A percentile compares a stretch with the other conserved stretches of the same genome.
Evolutionary conservation across 2,329 filamentous ascomycete species (phyloP).

Genomic region (Paracoccidioides brasiliensis): DNA sequence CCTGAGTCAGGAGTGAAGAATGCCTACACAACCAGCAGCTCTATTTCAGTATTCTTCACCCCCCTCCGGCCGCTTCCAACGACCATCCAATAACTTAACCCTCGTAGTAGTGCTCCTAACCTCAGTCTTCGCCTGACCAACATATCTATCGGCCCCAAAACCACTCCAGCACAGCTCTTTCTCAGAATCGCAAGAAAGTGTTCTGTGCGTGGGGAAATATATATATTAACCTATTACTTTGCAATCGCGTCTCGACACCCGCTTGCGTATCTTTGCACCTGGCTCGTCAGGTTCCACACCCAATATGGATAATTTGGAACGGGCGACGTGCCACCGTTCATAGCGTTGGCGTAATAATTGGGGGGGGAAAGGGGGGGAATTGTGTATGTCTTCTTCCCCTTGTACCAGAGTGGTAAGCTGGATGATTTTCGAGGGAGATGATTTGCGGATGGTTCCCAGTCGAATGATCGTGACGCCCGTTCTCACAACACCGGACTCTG

Average conservation of each 20-base stretch:
- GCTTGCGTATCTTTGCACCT: conserved; percentile 16
- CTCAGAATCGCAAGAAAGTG: not conserved
- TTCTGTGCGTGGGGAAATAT: not conserved
- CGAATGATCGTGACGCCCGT: too few species aligned
- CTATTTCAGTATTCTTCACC: not conserved
- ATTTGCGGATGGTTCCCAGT: too few species aligned
- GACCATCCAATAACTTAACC: not conserved
- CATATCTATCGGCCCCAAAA: conserved; percentile 14
- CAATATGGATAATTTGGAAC: conserved; percentile 15
- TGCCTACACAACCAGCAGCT: not conserved
- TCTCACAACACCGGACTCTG: too few species aligned
- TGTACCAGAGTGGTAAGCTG: not conserved
- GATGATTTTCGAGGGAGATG: not conserved
- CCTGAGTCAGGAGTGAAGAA: not conserved
- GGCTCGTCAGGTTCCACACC: conserved; percentile 13
- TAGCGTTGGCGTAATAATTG: conserved; percentile 15
- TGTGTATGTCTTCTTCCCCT: too few species aligned
- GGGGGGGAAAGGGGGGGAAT: too few species aligned
- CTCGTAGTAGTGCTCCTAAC: not conserved
- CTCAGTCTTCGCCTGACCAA: conserved; percentile 9
- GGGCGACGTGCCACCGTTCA: conserved; percentile 15
- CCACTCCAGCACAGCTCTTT: not conserved
- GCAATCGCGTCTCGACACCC: conserved; percentile 14
- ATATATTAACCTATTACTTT: conserved; percentile 15
- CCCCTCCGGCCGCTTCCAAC: too few species aligned